These are phyloP conservation scores for Nigrospora sphaerica DNA, from an alignment of 2,329 filamentous ascomycete genomes.

Conservation along the genomic window DNA sequence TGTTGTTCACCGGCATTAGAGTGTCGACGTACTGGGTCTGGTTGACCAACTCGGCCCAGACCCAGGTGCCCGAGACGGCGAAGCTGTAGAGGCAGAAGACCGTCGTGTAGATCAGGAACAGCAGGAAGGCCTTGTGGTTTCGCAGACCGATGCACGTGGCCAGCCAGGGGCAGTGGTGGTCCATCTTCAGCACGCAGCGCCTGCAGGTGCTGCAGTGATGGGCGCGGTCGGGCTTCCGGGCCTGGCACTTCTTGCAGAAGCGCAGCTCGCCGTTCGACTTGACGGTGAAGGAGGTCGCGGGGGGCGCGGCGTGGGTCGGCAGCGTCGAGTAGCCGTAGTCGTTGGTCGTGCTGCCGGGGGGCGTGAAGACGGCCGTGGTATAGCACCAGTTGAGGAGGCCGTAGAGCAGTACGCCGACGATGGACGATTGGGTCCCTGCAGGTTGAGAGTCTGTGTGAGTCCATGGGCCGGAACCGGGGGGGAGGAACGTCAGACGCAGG, in stretches of 20 bases:
- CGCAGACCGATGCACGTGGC: conserved; percentile 88
- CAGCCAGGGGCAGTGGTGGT: conserved; percentile 98
- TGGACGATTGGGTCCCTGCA: conserved; percentile 47
- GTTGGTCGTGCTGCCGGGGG: conserved; percentile 67
- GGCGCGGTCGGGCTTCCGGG: conserved; percentile 86
- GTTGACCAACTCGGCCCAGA: conserved; percentile 75
- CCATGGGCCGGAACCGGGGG: not conserved
- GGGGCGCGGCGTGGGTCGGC: conserved; percentile 59
- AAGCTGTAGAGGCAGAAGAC: conserved; percentile 81
- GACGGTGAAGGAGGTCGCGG: conserved; percentile 74
- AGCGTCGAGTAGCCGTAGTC: conserved; percentile 70
- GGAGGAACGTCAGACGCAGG: not conserved
- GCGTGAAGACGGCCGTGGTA: conserved; percentile 86
- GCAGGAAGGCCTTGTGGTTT: conserved; percentile 92
- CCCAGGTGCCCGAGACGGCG: conserved; percentile 69
- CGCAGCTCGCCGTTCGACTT: conserved; percentile 82
- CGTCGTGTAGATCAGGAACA: conserved; percentile 86
- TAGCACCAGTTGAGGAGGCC: conserved; percentile 80
- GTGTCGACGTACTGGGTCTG: conserved; percentile 66
- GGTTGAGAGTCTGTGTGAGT: conserved; percentile 5
- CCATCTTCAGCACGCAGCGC: conserved; percentile 97
- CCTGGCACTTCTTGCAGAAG: conserved; percentile 97
- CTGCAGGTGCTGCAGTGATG: conserved; percentile 96
- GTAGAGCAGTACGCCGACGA: conserved; percentile 65
- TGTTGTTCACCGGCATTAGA: conserved; percentile 82